Conservation (phyloP, 331 rosid species). For the Spiraea crenata region DNA sequence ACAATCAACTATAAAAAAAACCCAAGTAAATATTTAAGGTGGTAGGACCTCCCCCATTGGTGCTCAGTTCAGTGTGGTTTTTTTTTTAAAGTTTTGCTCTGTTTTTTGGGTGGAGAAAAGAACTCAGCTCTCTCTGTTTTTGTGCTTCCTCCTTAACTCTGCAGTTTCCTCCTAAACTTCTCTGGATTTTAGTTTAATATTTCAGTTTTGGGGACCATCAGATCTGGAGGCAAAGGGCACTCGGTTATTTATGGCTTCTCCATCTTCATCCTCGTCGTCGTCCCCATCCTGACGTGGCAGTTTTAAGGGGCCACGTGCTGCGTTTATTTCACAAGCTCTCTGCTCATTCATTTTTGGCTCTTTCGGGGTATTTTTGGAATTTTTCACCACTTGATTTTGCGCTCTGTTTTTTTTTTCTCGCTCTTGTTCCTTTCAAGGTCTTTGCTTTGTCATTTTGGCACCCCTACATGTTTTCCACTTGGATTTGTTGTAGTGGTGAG, state of each 20-base stretch:
- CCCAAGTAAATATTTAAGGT: not conserved
- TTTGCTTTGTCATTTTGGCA: not conserved
- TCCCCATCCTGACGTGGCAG: slow-evolving; percentile 48
- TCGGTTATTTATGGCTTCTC: slow-evolving; percentile 5
- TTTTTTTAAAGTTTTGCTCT: not conserved
- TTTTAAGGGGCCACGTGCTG: slow-evolving; percentile 53
- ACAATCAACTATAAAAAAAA: slow-evolving; percentile 1
- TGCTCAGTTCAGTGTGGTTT: not conserved
- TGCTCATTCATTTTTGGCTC: not conserved
- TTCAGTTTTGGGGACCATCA: slow-evolving; percentile 17
- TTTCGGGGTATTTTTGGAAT: slow-evolving; percentile 17
- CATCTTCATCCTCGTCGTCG: slow-evolving; percentile 24
- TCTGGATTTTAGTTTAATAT: no score
- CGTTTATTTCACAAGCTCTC: not conserved
- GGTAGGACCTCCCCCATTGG: slow-evolving; percentile 69
- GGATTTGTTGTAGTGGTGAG: not conserved
- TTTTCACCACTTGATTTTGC: not conserved
- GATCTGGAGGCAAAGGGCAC: slow-evolving; percentile 30
- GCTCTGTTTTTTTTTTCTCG: not conserved
- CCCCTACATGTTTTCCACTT: not conserved
- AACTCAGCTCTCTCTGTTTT: not conserved
- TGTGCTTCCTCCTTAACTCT: not conserved
- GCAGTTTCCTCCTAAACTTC: no score
- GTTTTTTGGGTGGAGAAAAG: not conserved
- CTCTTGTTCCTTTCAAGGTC: not conserved